A percentile compares a stretch with the other conserved stretches of the same genome.
phyloP scores from a whole-genome alignment of 1,284 basidiomycete genomes.

The Papiliotrema nemorosa region DNA sequence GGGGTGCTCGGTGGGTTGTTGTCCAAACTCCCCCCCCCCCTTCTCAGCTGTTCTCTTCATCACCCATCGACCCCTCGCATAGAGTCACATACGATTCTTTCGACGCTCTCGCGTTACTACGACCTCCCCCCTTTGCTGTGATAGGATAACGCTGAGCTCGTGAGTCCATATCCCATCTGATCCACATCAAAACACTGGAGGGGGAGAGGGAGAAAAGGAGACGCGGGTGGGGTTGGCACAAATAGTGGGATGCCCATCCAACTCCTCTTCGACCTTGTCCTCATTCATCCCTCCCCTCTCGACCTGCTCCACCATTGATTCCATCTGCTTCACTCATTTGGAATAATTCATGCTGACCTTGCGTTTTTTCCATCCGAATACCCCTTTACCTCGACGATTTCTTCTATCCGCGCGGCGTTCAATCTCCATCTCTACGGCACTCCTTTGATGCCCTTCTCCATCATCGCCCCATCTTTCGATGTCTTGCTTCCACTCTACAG shows the following conservation, averaged over 20 bases:
- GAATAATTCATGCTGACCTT: background rate
- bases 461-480: background rate
- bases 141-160: conserved; percentile 11
- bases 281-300: background rate
- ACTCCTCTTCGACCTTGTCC: background rate
- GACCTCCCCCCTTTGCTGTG: background rate
- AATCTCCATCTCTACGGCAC: background rate
- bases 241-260: too few relatives aligned
- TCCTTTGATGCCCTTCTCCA: background rate
- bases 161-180: too few relatives aligned
- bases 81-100: background rate
- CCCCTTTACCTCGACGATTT: too few relatives aligned
- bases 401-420: too few relatives aligned
- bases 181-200: too few relatives aligned
- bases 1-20: too few relatives aligned
- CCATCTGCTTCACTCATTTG: background rate
- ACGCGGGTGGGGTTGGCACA: too few relatives aligned
- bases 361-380: background rate
- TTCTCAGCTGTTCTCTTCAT: background rate
- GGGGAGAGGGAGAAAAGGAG: too few relatives aligned
- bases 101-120: background rate
- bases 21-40: too few relatives aligned
- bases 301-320: background rate
- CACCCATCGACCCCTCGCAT: background rate
- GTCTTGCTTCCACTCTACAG: conserved; percentile 47